Percentiles rank a stretch among this genome's conserved stretches.
Conservation (phyloP, 2,329 filamentous ascomycete species). For the Pezicula neosporulosa region DNA sequence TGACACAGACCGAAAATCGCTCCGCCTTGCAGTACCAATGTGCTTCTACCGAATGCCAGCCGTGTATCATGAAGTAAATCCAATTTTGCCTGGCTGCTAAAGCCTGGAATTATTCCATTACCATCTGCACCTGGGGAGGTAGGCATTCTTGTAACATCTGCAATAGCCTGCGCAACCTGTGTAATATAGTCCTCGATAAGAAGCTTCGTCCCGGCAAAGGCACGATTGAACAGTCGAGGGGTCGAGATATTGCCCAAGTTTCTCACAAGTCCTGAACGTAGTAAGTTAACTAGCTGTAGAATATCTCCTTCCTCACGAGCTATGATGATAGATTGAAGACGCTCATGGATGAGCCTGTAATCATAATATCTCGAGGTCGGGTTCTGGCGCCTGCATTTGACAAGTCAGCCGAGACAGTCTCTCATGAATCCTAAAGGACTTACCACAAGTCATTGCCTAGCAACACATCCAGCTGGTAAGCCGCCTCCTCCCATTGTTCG, state of each 20-base stretch:
- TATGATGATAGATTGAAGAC: conserved; percentile 66
- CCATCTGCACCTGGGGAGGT: conserved; percentile 44
- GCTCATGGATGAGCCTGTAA: conserved; percentile 76
- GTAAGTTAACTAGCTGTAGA: conserved; percentile 70
- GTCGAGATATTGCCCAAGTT: conserved; percentile 91
- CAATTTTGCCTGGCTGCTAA: conserved; percentile 56
- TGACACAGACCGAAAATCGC: conserved; percentile 91
- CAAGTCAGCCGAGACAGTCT: conserved; percentile 7
- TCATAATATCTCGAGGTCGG: conserved; percentile 80
- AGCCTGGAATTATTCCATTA: conserved; percentile 33
- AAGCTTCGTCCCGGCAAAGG: conserved; percentile 84
- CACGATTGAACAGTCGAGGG: conserved; percentile 76
- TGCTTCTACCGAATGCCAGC: conserved; percentile 83
- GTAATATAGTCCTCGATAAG: conserved; percentile 89
- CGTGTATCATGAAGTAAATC: conserved; percentile 84
- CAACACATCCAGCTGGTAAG: conserved; percentile 76
- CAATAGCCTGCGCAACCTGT: conserved; percentile 76
- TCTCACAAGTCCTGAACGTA: conserved; percentile 75
- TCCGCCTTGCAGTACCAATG: conserved; percentile 82
- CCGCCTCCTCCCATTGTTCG: conserved; percentile 85
- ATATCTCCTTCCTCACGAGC: conserved; percentile 71
- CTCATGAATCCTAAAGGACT: conserved; percentile 10
- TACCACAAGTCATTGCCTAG: conserved; percentile 81
- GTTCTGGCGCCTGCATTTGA: conserved; percentile 68
- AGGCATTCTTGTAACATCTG: conserved; percentile 68